Conservation (phyloP, 306 rosid species). For the Sesbania bispinosa region DNA sequence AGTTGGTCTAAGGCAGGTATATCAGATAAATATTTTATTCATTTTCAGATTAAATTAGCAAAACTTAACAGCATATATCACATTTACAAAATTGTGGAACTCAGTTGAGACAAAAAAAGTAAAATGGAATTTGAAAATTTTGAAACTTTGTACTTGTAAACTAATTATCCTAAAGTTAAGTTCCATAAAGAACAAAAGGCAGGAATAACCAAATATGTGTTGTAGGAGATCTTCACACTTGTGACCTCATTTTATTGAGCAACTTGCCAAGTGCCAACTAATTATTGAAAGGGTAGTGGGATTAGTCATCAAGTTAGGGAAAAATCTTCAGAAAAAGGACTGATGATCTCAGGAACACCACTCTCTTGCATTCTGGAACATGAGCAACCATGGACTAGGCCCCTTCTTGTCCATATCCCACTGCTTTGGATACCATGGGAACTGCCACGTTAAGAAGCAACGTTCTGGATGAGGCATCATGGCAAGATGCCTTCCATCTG, state of each 20-base stretch:
- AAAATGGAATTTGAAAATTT: background rate
- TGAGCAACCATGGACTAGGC: conserved; percentile 88
- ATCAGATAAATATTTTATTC: background rate
- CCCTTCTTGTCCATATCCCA: conserved; percentile 79
- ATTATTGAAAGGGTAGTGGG: background rate
- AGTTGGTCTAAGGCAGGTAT: background rate
- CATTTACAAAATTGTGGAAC: background rate
- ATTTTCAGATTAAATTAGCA: background rate
- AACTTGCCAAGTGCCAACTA: conserved; percentile 10
- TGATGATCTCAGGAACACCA: conserved; percentile 37
- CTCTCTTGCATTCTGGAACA: conserved; percentile 75
- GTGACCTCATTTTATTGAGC: background rate
- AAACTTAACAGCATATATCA: background rate
- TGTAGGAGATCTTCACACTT: conserved; percentile 1
- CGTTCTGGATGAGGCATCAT: conserved; percentile 99
- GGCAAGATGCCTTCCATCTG: conserved; percentile 90
- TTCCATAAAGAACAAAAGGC: background rate
- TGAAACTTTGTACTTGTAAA: background rate
- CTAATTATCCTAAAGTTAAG: background rate
- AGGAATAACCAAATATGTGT: too few relatives aligned
- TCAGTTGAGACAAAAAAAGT: background rate
- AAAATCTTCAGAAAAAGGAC: background rate
- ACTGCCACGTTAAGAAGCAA: conserved; percentile 95
- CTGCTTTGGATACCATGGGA: conserved; percentile 85
- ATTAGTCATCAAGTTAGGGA: background rate